Conservation (phyloP, 352 stramenopile genomes). For the Pythium guiyangense region DNA sequence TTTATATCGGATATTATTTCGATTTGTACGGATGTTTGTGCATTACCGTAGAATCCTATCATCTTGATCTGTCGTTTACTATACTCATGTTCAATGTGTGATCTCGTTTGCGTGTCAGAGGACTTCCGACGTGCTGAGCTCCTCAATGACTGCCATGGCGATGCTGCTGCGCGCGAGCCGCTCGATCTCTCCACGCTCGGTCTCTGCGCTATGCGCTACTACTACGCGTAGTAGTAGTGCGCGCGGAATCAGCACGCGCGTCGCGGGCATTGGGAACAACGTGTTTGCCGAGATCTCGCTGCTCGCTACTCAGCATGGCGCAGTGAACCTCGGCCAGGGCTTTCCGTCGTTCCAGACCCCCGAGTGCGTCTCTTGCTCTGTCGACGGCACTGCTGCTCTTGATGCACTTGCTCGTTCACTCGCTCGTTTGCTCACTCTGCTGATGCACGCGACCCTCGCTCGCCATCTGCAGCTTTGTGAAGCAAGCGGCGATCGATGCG, state of each 20-base stretch:
- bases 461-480: slow-evolving; percentile 68
- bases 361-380: slow-evolving; percentile 21
- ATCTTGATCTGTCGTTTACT: too few relatives aligned
- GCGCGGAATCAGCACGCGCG: slow-evolving; percentile 55
- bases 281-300: slow-evolving; percentile 88
- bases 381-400: background rate
- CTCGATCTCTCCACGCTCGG: background rate
- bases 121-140: too few relatives aligned
- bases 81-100: too few relatives aligned
- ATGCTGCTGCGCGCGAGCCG: too few relatives aligned
- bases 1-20: too few relatives aligned
- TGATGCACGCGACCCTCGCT: background rate
- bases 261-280: slow-evolving; percentile 63
- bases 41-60: too few relatives aligned
- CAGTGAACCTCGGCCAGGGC: slow-evolving; percentile 95
- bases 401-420: too few relatives aligned
- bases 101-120: too few relatives aligned
- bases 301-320: slow-evolving; percentile 68
- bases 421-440: too few relatives aligned
- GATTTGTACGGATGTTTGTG: too few relatives aligned
- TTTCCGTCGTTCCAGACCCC: slow-evolving; percentile 95
- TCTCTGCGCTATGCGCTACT: background rate
- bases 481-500: slow-evolving; percentile 80
- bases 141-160: too few relatives aligned
- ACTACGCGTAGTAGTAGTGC: background rate